A percentile compares a stretch with the other conserved stretches of the same genome.
These are phyloP conservation scores for Marchantia polymorpha DNA, from an alignment of 225 moss, liverwort and hornwort genomes.

Conservation along the genomic window DNA sequence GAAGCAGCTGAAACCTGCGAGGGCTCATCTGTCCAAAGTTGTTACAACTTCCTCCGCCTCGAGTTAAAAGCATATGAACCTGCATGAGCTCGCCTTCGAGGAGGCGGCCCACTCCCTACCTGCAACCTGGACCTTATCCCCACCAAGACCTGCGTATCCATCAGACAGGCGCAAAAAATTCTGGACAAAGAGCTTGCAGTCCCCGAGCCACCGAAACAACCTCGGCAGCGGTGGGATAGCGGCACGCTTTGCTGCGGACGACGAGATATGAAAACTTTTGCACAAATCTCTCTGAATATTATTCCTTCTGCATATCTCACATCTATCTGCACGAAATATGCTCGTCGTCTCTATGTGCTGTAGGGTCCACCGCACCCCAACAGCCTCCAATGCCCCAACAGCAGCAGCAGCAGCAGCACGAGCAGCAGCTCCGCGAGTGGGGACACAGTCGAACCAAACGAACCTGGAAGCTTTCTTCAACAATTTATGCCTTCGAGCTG, in stretches of 20 bases:
- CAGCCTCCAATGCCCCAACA: too few relatives aligned
- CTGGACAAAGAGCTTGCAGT: background rate
- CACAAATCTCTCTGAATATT: background rate
- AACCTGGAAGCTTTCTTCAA: background rate
- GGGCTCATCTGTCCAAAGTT: background rate
- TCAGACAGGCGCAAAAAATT: background rate
- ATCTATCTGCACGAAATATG: background rate
- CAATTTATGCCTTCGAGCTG: background rate
- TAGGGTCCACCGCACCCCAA: constrained; percentile 1
- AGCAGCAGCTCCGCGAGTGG: background rate
- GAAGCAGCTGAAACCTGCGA: background rate
- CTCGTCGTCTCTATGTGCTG: background rate
- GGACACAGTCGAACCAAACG: background rate
- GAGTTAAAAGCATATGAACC: background rate
- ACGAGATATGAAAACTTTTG: background rate
- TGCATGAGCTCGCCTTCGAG: too few relatives aligned
- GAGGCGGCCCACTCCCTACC: background rate
- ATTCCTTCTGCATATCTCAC: background rate
- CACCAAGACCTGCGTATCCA: background rate
- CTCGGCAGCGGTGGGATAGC: background rate
- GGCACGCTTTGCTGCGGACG: background rate
- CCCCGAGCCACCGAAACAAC: background rate
- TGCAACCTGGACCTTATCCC: constrained; percentile 11
- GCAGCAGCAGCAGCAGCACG: too few relatives aligned
- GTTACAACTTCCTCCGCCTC: constrained; percentile 3